A percentile compares a stretch with the other conserved stretches of the same genome.
Evolutionary conservation across 2,329 filamentous ascomycete genomes (phyloP).

Genomic region (Phaeosphaeriaceae sp.): DNA sequence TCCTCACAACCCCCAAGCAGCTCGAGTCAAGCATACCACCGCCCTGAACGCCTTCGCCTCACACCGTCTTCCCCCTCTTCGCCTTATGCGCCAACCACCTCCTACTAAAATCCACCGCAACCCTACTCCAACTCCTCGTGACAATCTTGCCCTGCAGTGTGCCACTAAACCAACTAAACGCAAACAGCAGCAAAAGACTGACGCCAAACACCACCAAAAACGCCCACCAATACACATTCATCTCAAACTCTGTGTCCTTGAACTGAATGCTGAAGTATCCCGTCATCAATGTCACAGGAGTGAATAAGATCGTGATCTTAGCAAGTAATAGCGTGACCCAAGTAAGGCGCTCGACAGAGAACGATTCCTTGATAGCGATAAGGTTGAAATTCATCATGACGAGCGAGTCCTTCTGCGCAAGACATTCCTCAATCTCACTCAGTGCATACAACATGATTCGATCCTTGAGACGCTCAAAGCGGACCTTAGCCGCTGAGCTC

Average conservation of each 20-base stretch:
- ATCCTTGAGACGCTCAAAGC: constrained; percentile 67
- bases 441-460: constrained; percentile 67
- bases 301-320: constrained; percentile 77
- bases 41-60: too few relatives aligned
- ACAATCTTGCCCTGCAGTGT: constrained; percentile 64
- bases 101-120: constrained; percentile 33
- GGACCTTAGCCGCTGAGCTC: constrained; percentile 59
- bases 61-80: constrained; percentile 28
- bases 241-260: constrained; percentile 65
- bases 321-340: constrained; percentile 75
- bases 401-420: constrained; percentile 74
- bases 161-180: constrained; percentile 65
- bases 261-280: constrained; percentile 76
- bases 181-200: constrained; percentile 64
- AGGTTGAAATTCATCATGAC: constrained; percentile 79
- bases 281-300: constrained; percentile 77
- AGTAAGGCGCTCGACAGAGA: constrained; percentile 74
- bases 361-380: constrained; percentile 76
- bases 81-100: constrained; percentile 32
- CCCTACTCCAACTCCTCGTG: constrained; percentile 52
- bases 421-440: constrained; percentile 66
- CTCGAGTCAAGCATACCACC: background rate
- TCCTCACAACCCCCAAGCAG: background rate
- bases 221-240: constrained; percentile 70
- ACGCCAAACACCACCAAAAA: constrained; percentile 70